These are phyloP conservation scores for Fusarium ambrosium DNA, from an alignment of 2,329 filamentous ascomycete genomes.

Conservation along the genomic window DNA sequence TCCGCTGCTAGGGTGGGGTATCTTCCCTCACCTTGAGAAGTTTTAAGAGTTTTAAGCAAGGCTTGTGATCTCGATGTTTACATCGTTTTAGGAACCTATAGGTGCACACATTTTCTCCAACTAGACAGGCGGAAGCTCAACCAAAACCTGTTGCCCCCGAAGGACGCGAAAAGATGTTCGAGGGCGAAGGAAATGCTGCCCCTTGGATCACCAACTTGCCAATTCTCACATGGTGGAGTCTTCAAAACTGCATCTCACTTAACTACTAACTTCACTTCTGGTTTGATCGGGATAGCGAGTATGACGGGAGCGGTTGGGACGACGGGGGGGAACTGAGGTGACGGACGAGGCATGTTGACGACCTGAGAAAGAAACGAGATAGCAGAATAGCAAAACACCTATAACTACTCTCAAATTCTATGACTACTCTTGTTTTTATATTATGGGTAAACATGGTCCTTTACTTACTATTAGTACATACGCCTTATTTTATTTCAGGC, in stretches of 20 bases:
- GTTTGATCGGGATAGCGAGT: neutral
- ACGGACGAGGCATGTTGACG: neutral
- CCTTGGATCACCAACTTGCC: neutral
- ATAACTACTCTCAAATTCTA: neutral
- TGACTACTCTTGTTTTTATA: neutral
- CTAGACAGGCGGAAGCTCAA: neutral
- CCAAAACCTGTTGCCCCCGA: neutral
- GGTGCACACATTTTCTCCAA: neutral
- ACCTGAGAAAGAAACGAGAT: neutral
- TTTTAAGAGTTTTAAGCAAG: neutral
- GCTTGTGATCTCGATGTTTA: neutral
- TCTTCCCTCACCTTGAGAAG: neutral
- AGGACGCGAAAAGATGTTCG: neutral
- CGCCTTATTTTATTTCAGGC: neutral
- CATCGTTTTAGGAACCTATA: neutral
- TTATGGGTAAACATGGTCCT: neutral
- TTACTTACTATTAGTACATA: neutral
- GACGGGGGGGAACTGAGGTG: neutral
- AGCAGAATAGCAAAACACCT: neutral
- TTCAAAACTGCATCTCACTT: neutral
- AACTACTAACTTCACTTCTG: neutral
- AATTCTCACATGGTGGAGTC: neutral
- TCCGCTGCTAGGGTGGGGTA: neutral
- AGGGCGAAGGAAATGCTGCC: neutral
- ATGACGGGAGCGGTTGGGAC: neutral